A percentile compares a stretch with the other conserved stretches of the same genome.
These are phyloP conservation scores for Sphaerulina populicola DNA, from an alignment of 2,329 filamentous ascomycete species.

Conservation along the genomic window DNA sequence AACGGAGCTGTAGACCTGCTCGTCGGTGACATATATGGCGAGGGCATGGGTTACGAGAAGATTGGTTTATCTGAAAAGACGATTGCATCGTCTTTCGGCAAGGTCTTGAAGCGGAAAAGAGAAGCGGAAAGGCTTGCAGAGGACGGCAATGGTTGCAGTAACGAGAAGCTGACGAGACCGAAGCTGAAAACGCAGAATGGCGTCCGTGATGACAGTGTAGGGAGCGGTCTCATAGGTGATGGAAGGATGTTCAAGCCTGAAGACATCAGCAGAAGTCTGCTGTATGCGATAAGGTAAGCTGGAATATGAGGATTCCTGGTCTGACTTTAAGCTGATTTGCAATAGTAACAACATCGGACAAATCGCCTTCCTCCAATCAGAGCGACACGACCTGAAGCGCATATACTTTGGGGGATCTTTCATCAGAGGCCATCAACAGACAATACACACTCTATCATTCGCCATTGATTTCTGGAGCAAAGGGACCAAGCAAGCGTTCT, in stretches of 20 bases:
- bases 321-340: slow-evolving; percentile 21
- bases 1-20: slow-evolving; percentile 92
- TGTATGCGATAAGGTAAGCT: slow-evolving; percentile 71
- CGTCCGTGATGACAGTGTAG: slow-evolving; percentile 28
- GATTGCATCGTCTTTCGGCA: slow-evolving; percentile 93
- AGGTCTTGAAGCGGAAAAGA: slow-evolving; percentile 88
- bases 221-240: slow-evolving; percentile 31
- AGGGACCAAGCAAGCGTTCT: slow-evolving; percentile 89
- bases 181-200: slow-evolving; percentile 18
- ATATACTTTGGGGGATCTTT: slow-evolving; percentile 98
- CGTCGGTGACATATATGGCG: slow-evolving; percentile 96
- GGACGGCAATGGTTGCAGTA: slow-evolving; percentile 54
- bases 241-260: slow-evolving; percentile 60
- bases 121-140: slow-evolving; percentile 72
- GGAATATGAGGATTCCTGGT: not conserved
- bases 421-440: slow-evolving; percentile 91
- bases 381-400: slow-evolving; percentile 80
- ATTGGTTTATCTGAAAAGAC: slow-evolving; percentile 93
- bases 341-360: slow-evolving; percentile 92
- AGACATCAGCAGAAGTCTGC: slow-evolving; percentile 81
- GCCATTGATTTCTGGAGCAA: slow-evolving; percentile 98
- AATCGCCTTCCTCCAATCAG: slow-evolving; percentile 93
- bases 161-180: slow-evolving; percentile 41
- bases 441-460: slow-evolving; percentile 94
- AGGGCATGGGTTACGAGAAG: slow-evolving; percentile 89